These are phyloP conservation scores for Geranomyces michiganensis DNA, from an alignment of 192 early-diverging fungal genomes.

Conservation along the genomic window DNA sequence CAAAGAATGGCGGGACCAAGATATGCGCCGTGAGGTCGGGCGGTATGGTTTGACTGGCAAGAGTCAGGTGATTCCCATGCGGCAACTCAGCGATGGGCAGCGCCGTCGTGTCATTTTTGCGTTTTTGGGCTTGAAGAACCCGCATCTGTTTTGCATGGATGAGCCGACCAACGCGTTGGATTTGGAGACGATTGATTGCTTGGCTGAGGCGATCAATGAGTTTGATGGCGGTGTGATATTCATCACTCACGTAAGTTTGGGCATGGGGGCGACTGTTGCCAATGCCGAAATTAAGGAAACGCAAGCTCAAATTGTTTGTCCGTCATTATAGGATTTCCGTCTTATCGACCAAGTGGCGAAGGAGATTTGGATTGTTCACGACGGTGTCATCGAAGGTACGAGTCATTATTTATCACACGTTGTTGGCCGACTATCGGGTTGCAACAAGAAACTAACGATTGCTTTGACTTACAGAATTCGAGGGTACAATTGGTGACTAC, in stretches of 20 bases:
- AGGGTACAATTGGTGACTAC: conserved; percentile 49
- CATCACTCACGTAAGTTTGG: conserved; percentile 59
- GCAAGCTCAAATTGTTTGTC: not conserved
- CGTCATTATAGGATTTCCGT: conserved; percentile 32
- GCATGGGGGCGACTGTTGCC: no score
- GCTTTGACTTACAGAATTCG: conserved; percentile 30
- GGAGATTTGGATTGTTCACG: conserved; percentile 52
- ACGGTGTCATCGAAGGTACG: conserved; percentile 38
- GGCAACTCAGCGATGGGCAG: conserved; percentile 51
- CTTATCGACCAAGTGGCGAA: conserved; percentile 48
- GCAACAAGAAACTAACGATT: no score
- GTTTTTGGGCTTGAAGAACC: conserved; percentile 74
- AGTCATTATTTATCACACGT: no score
- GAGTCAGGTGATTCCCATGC: conserved; percentile 45
- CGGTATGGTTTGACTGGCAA: conserved; percentile 65
- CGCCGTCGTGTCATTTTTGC: conserved; percentile 60
- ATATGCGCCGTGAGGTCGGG: conserved; percentile 66
- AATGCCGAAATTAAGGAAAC: conserved; percentile 29
- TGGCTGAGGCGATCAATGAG: conserved; percentile 67
- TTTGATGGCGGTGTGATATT: conserved; percentile 74
- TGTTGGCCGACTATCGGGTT: no score
- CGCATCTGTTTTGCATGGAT: conserved; percentile 83
- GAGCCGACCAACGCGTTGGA: conserved; percentile 82
- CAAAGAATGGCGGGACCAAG: conserved; percentile 68
- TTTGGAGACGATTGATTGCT: conserved; percentile 63